Evolutionary conservation across 2,329 filamentous ascomycete genomes (phyloP), one percentile per base, ranked within the genome.

Genomic region (Pyrenochaeta sp.): DNA sequence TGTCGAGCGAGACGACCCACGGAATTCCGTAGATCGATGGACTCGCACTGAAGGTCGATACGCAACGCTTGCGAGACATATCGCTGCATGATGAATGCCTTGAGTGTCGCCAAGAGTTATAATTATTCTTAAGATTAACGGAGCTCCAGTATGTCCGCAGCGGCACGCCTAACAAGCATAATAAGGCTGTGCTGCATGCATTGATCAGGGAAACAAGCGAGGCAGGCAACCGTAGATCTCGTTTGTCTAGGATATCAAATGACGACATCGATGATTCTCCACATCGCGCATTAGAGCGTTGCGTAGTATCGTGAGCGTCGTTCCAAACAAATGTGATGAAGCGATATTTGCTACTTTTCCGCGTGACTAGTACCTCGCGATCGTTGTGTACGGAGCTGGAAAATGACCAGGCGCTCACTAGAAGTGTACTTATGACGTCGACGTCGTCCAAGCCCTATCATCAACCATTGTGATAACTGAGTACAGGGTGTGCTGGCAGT

Each of bases 301-400:
- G 36, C 36, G 2, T n/a, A 5, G 8, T n/a, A n/a, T 39, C 4
- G 36, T 5, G 15, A 13, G 13, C 13, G 9, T 36, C 32, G 5
- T 36, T 10, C 12, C 12, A 4, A 13, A 36, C 32, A 36, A 12
- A 13, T 36, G 32, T 12, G 32, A 36, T 36, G 34, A 9, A 13
- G 36, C 36, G 36, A 39, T 39, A 13, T 19, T 39, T 39, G 36
- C 36, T 39, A 13, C 3, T 39, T 19, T 13, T n/a, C 15, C 5
- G 13, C 15, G 2, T 19, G 36, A 40, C 27, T 47, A 39, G 50
- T 54, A 61, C 19, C 49, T 59, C 57, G 61, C 53, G 59, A 66
- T 62, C 54, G 62, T 55, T 52, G 54, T 67, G 67, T 22, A 27
- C 55, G 58, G 62, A 59, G 64, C 63, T 66, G 60, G 64, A 57